Conservation (phyloP, 1,139 yeast species). For the Suhomyces coccinellae region DNA sequence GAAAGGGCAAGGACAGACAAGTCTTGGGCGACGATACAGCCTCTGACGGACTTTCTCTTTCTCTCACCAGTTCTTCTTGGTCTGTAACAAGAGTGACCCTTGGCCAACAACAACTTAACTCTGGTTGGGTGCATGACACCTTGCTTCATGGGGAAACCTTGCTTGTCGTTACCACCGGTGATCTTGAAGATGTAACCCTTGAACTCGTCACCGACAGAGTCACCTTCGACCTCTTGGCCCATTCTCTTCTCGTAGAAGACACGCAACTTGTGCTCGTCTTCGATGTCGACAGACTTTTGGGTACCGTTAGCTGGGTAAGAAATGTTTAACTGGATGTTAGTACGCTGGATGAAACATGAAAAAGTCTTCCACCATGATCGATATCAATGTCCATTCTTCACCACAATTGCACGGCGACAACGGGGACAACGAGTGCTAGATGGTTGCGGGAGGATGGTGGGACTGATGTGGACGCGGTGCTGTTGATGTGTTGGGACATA, state of each 20-base stretch:
- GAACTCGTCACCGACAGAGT: slow-evolving; percentile 97
- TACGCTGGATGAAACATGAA: slow-evolving; percentile 9
- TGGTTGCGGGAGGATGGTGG: neutral
- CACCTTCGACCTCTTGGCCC: slow-evolving; percentile 99
- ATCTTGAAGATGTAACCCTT: slow-evolving; percentile 98
- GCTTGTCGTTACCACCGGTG: slow-evolving; percentile 99
- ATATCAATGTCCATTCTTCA: too few relatives aligned
- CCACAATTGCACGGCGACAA: too few relatives aligned
- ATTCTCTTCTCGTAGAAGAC: slow-evolving; percentile 99
- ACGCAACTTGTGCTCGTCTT: slow-evolving; percentile 98
- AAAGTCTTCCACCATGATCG: too few relatives aligned
- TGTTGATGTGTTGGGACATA: slow-evolving; percentile 22
- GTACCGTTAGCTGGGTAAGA: slow-evolving; percentile 99
- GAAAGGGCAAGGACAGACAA: slow-evolving; percentile 92
- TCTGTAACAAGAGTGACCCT: slow-evolving; percentile 99
- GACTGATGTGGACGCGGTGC: neutral
- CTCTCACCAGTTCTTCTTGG: slow-evolving; percentile 99
- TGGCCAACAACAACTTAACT: slow-evolving; percentile 91
- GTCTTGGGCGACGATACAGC: slow-evolving; percentile 98
- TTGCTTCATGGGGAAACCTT: slow-evolving; percentile 99
- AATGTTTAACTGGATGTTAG: slow-evolving; percentile 77
- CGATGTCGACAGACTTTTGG: slow-evolving; percentile 95
- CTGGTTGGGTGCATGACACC: slow-evolving; percentile 99
- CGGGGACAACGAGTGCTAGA: neutral
- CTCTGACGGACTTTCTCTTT: slow-evolving; percentile 99